Evolutionary conservation across 2,329 filamentous ascomycete species (phyloP).

Genomic region (Aspergillus niger): DNA sequence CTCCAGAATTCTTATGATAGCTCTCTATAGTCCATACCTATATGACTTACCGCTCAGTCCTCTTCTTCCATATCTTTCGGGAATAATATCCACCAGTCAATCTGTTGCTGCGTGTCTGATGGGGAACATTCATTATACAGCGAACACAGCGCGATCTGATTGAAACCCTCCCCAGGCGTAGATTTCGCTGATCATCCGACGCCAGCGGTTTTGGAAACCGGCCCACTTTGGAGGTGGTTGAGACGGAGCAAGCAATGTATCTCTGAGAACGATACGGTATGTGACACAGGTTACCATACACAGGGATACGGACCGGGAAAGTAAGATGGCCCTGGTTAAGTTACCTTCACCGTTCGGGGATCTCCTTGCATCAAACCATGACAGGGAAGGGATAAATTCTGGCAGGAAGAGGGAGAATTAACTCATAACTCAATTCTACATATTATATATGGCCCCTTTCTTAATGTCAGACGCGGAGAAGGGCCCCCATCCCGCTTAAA

Average conservation of each 20-base stretch:
- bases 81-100: not conserved
- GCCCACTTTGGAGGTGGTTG: constrained; percentile 13
- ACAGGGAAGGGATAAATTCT: not conserved
- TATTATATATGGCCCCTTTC: not conserved
- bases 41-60: not conserved
- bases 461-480: not conserved
- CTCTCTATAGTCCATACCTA: not conserved
- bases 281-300: not conserved
- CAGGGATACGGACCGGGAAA: not conserved
- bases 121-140: not conserved
- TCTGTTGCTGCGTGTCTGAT: not conserved
- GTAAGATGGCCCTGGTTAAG: not conserved
- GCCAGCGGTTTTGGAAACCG: constrained; percentile 19
- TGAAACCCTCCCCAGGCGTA: constrained; percentile 19
- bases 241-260: not conserved
- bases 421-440: not conserved
- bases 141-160: constrained; percentile 15
- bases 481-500: too few relatives aligned
- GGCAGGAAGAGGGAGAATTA: not conserved
- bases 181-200: constrained; percentile 30
- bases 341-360: not conserved
- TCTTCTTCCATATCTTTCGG: not conserved
- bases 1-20: not conserved
- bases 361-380: constrained; percentile 1
- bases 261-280: not conserved